Percentiles rank a stretch among this genome's conserved stretches.
Evolutionary conservation across 2,329 filamentous ascomycete genomes (phyloP).

Genomic region (Magnaporthiopsis poae): DNA sequence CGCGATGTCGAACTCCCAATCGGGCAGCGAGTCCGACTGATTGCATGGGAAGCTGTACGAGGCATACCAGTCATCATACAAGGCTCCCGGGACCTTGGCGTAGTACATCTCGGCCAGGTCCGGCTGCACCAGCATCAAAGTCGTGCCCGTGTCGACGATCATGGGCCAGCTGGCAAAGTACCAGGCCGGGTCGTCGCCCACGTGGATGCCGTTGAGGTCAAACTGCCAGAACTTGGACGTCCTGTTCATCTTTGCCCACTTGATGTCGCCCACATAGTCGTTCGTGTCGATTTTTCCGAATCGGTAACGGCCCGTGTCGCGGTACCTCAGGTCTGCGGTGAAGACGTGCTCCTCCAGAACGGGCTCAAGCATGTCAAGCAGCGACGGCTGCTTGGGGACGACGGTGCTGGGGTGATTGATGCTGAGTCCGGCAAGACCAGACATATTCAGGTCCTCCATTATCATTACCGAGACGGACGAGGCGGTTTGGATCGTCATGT

Average conservation of each 20-base stretch:
- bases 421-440: constrained; percentile 43
- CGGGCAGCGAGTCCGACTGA: constrained; percentile 32
- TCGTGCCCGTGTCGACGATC: constrained; percentile 61
- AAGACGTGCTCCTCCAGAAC: constrained; percentile 34
- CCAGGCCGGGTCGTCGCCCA: constrained; percentile 23
- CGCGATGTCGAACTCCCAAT: constrained; percentile 39
- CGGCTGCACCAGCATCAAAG: constrained; percentile 51
- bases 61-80: constrained; percentile 33
- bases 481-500: constrained; percentile 42
- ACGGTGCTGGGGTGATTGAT: constrained; percentile 36
- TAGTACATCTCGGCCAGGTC: constrained; percentile 53
- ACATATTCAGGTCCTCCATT: constrained; percentile 34
- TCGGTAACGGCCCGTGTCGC: constrained; percentile 38
- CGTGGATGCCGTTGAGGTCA: constrained; percentile 24
- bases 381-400: constrained; percentile 30
- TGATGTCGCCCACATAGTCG: constrained; percentile 30
- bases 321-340: constrained; percentile 38
- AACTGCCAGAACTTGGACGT: constrained; percentile 38
- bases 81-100: constrained; percentile 39
- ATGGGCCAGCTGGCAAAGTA: constrained; percentile 36
- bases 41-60: constrained; percentile 47
- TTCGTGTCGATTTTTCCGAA: constrained; percentile 39
- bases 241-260: constrained; percentile 38
- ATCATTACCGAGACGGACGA: constrained; percentile 26
- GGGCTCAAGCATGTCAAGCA: constrained; percentile 34